Evolutionary conservation across 306 rosid genomes (phyloP).

Genomic region (Argentina anserina): DNA sequence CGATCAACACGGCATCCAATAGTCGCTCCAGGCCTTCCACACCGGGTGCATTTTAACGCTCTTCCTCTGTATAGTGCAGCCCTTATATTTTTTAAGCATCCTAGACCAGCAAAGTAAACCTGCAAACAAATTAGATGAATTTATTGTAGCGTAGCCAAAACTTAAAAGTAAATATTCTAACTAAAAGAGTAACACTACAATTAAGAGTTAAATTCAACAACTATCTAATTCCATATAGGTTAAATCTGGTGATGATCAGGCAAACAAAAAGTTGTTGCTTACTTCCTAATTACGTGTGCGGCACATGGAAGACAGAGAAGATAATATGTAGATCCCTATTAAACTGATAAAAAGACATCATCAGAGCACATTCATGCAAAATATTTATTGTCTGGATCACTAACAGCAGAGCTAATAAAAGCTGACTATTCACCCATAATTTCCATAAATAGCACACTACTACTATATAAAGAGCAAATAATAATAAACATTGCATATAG

Average conservation of each 20-base stretch:
- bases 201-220: background rate
- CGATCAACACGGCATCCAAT: slow-evolving; percentile 99
- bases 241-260: background rate
- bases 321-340: slow-evolving; percentile 19
- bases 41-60: slow-evolving; percentile 91
- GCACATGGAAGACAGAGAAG: slow-evolving; percentile 21
- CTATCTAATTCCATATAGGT: background rate
- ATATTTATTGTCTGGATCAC: slow-evolving; percentile 1
- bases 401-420: background rate
- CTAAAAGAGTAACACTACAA: background rate
- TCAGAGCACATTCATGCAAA: slow-evolving; percentile 12
- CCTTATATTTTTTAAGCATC: slow-evolving; percentile 90
- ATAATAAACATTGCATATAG: background rate
- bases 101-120: slow-evolving; percentile 99
- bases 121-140: slow-evolving; percentile 39
- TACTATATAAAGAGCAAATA: background rate
- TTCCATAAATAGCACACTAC: background rate
- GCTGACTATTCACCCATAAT: background rate
- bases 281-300: slow-evolving; percentile 21
- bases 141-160: slow-evolving; percentile 9
- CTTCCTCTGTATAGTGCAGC: slow-evolving; percentile 97
- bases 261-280: slow-evolving; percentile 18
- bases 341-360: slow-evolving; percentile 13
- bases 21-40: slow-evolving; percentile 96
- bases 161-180: background rate